phyloP scores from a whole-genome alignment of 768 basidiomycete species.

The Hydnomerulius pinastri region DNA sequence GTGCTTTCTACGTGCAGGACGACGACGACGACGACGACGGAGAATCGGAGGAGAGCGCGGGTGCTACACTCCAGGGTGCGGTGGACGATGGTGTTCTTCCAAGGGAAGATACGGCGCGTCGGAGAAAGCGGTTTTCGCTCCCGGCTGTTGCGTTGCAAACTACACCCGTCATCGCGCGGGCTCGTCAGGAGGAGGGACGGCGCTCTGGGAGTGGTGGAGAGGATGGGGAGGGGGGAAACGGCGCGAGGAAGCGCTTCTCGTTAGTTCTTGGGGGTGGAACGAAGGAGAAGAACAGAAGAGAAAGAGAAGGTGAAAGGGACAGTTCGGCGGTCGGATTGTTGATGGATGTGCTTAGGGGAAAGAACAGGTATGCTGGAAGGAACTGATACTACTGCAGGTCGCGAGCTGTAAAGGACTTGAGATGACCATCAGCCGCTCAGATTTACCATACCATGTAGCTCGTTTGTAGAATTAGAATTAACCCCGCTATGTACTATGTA shows the following conservation, averaged over 20 bases:
- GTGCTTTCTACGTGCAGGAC: not conserved
- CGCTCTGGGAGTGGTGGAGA: constrained; percentile 8
- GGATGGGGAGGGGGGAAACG: constrained; percentile 4
- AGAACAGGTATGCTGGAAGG: not conserved
- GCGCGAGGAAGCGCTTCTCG: constrained; percentile 50
- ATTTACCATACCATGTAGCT: too few relatives aligned
- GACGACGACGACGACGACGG: not conserved
- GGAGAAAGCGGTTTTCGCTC: constrained; percentile 71
- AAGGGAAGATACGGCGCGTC: constrained; percentile 61
- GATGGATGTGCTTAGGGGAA: constrained; percentile 11
- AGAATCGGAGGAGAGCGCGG: constrained; percentile 8
- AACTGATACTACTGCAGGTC: too few relatives aligned
- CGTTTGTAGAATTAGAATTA: too few relatives aligned
- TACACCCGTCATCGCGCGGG: constrained; percentile 66
- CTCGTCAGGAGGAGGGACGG: constrained; percentile 23
- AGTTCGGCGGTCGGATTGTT: constrained; percentile 5
- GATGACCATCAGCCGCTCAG: too few relatives aligned
- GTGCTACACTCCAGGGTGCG: not conserved
- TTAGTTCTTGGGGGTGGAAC: constrained; percentile 49
- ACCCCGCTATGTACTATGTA: too few relatives aligned
- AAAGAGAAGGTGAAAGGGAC: not conserved
- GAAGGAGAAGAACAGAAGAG: not conserved
- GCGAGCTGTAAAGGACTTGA: too few relatives aligned
- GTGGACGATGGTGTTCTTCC: constrained; percentile 20
- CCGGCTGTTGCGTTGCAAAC: constrained; percentile 79